These are phyloP conservation scores for Piloderma croceum DNA, from an alignment of 768 basidiomycete genomes.

Conservation along the genomic window DNA sequence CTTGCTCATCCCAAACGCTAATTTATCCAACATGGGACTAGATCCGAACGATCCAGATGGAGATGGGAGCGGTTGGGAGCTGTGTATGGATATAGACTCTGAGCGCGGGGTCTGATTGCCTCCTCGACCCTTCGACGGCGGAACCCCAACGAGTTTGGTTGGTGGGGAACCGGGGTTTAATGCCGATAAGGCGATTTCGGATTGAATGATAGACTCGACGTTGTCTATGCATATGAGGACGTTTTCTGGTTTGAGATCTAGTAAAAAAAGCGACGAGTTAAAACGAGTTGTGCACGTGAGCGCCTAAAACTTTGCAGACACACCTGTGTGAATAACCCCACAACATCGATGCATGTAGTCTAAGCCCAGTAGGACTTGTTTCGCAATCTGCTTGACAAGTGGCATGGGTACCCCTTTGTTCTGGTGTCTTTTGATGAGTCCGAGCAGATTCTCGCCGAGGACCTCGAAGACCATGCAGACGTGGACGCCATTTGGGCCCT, in stretches of 20 bases:
- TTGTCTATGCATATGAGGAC: constrained; percentile 96
- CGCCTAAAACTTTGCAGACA: constrained; percentile 13
- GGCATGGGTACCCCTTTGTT: constrained; percentile 95
- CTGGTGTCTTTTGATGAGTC: constrained; percentile 96
- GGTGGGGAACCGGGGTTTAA: constrained; percentile 38
- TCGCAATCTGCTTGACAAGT: constrained; percentile 92
- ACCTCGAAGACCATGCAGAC: constrained; percentile 99
- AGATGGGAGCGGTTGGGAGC: constrained; percentile 88
- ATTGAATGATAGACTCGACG: constrained; percentile 86
- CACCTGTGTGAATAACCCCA: constrained; percentile 92
- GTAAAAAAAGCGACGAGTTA: not conserved
- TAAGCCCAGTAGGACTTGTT: constrained; percentile 90
- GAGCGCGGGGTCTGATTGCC: constrained; percentile 93
- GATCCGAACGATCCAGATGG: constrained; percentile 68
- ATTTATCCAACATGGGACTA: constrained; percentile 77
- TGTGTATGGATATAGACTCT: constrained; percentile 82
- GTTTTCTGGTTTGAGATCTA: constrained; percentile 96
- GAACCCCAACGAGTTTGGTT: constrained; percentile 84
- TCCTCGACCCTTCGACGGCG: constrained; percentile 86
- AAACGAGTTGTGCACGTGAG: constrained; percentile 6
- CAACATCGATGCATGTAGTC: constrained; percentile 99
- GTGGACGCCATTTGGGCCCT: constrained; percentile 93
- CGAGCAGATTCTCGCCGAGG: constrained; percentile 92
- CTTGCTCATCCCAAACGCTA: constrained; percentile 89
- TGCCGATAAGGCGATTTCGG: constrained; percentile 61